phyloP scores from a whole-genome alignment of 371 early-diverging fungal species.

The Apophysomyces sp. region DNA sequence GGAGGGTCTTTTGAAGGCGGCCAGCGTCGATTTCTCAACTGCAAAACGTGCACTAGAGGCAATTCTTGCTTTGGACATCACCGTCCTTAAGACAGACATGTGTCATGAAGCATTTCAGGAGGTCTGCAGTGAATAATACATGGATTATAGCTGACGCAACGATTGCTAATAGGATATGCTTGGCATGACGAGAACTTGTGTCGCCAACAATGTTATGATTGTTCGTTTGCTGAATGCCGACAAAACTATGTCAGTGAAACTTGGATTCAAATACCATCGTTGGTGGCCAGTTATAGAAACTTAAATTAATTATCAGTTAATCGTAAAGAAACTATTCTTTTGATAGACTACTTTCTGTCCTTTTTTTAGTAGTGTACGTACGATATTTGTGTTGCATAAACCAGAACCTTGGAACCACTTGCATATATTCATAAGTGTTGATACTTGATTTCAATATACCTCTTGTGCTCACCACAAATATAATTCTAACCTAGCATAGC shows the following conservation, averaged over 20 bases:
- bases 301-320: not conserved
- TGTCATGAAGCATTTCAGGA: conserved; percentile 39
- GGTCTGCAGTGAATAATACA: conserved; percentile 21
- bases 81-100: conserved; percentile 37
- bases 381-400: too few relatives aligned
- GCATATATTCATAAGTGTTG: too few relatives aligned
- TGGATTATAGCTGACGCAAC: not conserved
- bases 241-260: conserved; percentile 1
- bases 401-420: too few relatives aligned
- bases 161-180: conserved; percentile 32
- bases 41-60: conserved; percentile 35
- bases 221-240: conserved; percentile 14
- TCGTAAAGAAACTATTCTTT: not conserved
- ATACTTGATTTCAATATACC: too few relatives aligned
- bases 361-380: too few relatives aligned
- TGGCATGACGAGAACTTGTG: conserved; percentile 38
- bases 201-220: conserved; percentile 36
- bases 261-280: conserved; percentile 51
- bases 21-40: conserved; percentile 18
- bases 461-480: too few relatives aligned
- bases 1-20: conserved; percentile 22
- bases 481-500: too few relatives aligned
- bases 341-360: too few relatives aligned
- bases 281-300: conserved; percentile 43
- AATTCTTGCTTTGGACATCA: not conserved